Base-by-base conservation (phyloP, 2,329 filamentous ascomycete species). In the Rhynchosporium secalis region DNA sequence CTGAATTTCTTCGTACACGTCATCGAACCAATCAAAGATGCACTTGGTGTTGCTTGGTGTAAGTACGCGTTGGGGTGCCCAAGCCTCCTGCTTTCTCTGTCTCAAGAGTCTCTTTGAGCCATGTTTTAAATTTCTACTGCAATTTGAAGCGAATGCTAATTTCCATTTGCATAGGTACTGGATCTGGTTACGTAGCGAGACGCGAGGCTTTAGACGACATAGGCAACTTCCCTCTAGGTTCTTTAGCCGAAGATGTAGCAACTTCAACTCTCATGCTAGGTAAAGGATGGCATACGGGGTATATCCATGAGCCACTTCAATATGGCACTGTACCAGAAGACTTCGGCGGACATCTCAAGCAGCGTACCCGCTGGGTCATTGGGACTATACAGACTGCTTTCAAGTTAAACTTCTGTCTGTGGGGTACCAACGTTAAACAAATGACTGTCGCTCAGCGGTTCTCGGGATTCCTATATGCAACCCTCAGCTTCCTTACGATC, bases 211-310 rank as follows among this genome's bases (percentile, higher is more conserved):
- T 88, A 5, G 82, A 85, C 26, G 78, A 82, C 26, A 86, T 88
- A 63, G 85, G 84, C 68, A 83, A 84, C 67, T 87, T 86, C 65
- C 85, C 85, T 0, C 78, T 82, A 0, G 83, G 81, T 15, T 85
- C 82, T 3, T 74, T 87, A 9, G 81, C 83, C 4, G 86, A 88
- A 70, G 86, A 88, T 70, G 80, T 85, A 3, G 81, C 79, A 56
- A 86, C 81, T 2, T 86, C 84, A 4, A 83, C 80, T 1, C 74
- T 83, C 33, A 80, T 87, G 70, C 79, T 86, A 1, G 83, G 82
- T 2, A 78, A 76, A 62, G 85, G 86, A 52, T 88, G 85, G 85
- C 82, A 80, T 68, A 86, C 84, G 1, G 83, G 82, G 0, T 86
- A 82, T 67, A 74, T 85, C 31, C 81, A 84, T 65, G 85, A 87